Base-by-base conservation (phyloP, 2,329 filamentous ascomycete genomes). In the Ophiostoma piceae region DNA sequence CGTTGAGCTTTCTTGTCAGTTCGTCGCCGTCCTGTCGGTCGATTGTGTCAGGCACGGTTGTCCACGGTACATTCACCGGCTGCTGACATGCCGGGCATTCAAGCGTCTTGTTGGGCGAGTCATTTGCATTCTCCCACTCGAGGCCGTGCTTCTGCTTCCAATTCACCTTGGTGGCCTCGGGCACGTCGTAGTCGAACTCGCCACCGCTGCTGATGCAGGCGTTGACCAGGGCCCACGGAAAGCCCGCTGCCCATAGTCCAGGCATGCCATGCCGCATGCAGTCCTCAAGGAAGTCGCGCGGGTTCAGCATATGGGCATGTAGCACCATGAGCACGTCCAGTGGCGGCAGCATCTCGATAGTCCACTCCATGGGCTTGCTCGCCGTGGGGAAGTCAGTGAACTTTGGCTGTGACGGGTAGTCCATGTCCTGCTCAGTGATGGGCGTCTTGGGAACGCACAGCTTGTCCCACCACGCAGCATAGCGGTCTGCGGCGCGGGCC, bases 301-400 rank as follows among this genome's bases (percentile, higher is more conserved):
- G 91, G 74, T 93, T 94, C 2, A 94, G 84, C 86, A 92, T 89
- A 75, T 92, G 91, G 0, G 90, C 81, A 77, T 94, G 91, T 88
- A 89, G 91, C 0, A 94, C 88, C 89, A 94, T 91, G 26, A 93
- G 78, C 0, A 94, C 86, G 78, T 94, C 91, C 83, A 74, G 67
- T 12, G 73, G 73, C 22, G 67, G 71, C 66, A 74, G 47, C 51
- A n/a, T 69, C 43, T 67, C 68, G 1, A 5, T 11, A 2, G 67
- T 72, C 51, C 68, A 69, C 9, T 51, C 65, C 16, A 66, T 51
- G 11, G 51, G 37, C 8, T 11, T 7, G 32, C 67, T 67, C 9
- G 22, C 7, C 12, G 75, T 66, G 8, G 78, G 73, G 74, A 84
- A 84, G 0, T 32, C 64, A 0, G 57, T 69, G 68, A 82, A 82